phyloP scores from a whole-genome alignment of 2,329 filamentous ascomycete genomes.

The Pyrenochaeta sp. region DNA sequence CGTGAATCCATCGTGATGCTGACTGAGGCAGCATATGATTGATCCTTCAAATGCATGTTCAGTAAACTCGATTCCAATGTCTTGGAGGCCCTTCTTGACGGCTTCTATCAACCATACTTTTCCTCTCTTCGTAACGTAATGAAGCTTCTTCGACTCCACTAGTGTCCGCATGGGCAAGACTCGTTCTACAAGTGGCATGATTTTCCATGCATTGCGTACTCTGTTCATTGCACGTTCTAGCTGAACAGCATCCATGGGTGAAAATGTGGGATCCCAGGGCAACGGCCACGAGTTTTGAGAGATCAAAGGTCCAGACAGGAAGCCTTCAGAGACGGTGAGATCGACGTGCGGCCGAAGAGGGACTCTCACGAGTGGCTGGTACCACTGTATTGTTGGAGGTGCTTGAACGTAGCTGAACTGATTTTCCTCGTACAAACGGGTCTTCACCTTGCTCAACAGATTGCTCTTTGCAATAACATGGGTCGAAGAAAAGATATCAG shows the following conservation, averaged over 20 bases:
- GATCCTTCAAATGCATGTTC: slow-evolving; percentile 16
- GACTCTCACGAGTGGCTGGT: slow-evolving; percentile 1
- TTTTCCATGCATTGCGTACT: slow-evolving; percentile 2
- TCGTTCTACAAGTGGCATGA: slow-evolving; percentile 11
- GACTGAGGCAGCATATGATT: slow-evolving; percentile 32
- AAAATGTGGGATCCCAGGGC: slow-evolving; percentile 36
- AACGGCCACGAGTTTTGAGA: slow-evolving; percentile 33
- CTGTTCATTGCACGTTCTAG: slow-evolving; percentile 23
- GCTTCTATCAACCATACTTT: slow-evolving; percentile 35
- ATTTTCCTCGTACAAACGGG: slow-evolving; percentile 8
- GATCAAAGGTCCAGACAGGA: slow-evolving; percentile 29
- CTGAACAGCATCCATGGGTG: slow-evolving; percentile 23
- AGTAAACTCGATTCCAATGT: slow-evolving; percentile 31
- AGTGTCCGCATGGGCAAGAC: slow-evolving; percentile 23
- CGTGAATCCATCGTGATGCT: slow-evolving; percentile 27
- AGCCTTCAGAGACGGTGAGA: slow-evolving; percentile 22
- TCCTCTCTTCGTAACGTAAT: slow-evolving; percentile 34
- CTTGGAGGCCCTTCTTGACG: slow-evolving; percentile 27
- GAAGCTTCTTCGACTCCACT: slow-evolving; percentile 30
- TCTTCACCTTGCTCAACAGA: slow-evolving; percentile 20
- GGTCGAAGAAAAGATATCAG: slow-evolving; percentile 31
- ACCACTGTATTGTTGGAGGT: not conserved
- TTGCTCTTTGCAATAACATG: slow-evolving; percentile 31
- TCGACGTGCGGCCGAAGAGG: slow-evolving; percentile 17
- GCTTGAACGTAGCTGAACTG: not conserved